Evolutionary conservation across 177 flowering plant species (phyloP).

Genomic region (Vitis hybrid): DNA sequence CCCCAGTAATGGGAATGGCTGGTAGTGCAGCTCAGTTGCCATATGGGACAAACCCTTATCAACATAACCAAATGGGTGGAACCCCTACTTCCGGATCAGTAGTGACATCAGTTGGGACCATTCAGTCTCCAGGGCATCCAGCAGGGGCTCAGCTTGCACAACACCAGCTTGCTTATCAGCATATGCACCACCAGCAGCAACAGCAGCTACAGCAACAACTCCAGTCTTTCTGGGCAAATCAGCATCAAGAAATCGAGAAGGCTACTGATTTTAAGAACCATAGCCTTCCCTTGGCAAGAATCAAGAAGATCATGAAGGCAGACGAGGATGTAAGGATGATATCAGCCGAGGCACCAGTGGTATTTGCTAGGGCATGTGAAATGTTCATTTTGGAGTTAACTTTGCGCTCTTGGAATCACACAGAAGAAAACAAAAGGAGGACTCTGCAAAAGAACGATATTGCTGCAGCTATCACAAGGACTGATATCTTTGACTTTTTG

Average conservation of each 20-base stretch:
- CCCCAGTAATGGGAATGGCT: constrained; percentile 25
- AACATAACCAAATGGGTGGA: constrained; percentile 36
- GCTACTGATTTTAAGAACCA: constrained; percentile 57
- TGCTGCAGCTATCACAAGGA: constrained; percentile 53
- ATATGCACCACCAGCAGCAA: constrained; percentile 46
- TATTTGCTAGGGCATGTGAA: constrained; percentile 63
- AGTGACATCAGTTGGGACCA: constrained; percentile 30
- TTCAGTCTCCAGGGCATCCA: constrained; percentile 28
- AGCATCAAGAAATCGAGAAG: constrained; percentile 42
- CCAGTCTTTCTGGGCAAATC: constrained; percentile 44
- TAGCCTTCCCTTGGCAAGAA: constrained; percentile 55
- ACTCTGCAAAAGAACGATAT: constrained; percentile 59
- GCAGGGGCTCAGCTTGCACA: constrained; percentile 33
- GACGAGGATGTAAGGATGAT: constrained; percentile 66
- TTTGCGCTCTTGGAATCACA: constrained; percentile 53
- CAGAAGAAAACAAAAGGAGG: constrained; percentile 56
- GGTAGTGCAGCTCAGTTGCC: constrained; percentile 35
- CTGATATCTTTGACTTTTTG: constrained; percentile 53
- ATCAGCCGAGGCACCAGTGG: constrained; percentile 58
- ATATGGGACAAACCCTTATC: constrained; percentile 34
- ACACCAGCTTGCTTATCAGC: constrained; percentile 47
- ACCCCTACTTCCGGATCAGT: constrained; percentile 20
- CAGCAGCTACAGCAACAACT: constrained; percentile 49
- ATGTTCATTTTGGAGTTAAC: constrained; percentile 61
- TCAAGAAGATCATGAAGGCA: constrained; percentile 67